Base-by-base conservation (phyloP, 2,329 filamentous ascomycete genomes). In the Chrysosporium keratinophilum region DNA sequence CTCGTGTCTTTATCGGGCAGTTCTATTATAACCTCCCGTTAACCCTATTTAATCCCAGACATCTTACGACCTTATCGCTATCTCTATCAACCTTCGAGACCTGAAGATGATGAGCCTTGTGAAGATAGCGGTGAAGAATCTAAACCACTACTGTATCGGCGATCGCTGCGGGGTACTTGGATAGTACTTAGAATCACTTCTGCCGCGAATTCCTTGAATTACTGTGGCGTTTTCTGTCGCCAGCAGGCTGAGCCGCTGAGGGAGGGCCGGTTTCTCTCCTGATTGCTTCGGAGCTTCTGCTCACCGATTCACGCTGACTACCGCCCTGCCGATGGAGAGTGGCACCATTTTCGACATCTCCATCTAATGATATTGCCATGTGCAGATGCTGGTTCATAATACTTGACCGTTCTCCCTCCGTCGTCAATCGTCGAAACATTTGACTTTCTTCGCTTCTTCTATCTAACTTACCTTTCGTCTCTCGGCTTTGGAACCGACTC, bases 241-340 rank as follows among this genome's bases (percentile, higher is more conserved):
- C n/a, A 7, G 12, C 39, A 41, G 39, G 14, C 14, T 17, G 12
- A 15, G n/a, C 35, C 35, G 5, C 17, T 34, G 39, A 23, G 19
- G 46, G 46, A 49, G 46, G 46, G 46, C 11, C 14, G 46, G 17
- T 6, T 15, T 15, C 3, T 4, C 10, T 11, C n/a, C 35, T 49
- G 46, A 49, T 49, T 49, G 46, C 39, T 6, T 40, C 46, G 46
- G 46, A 49, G 31, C 34, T 49, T 14, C 10, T 34, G 11, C 34
- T 48, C 33, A 34, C 45, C 45, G 45, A 48, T 37, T 37, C 33
- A 19, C 20, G 33, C 12, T 14, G n/a, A 39, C 12, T 3, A 39
- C 20, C 33, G 11, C 2, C 15, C 23, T 33, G 43, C 43, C 43
- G 43, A 45, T 45, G 45, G 33, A 28, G 3, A 12, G 45, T 48